Conservation (phyloP, 257 asterid genomes). For the Rubia yunnanensis region DNA sequence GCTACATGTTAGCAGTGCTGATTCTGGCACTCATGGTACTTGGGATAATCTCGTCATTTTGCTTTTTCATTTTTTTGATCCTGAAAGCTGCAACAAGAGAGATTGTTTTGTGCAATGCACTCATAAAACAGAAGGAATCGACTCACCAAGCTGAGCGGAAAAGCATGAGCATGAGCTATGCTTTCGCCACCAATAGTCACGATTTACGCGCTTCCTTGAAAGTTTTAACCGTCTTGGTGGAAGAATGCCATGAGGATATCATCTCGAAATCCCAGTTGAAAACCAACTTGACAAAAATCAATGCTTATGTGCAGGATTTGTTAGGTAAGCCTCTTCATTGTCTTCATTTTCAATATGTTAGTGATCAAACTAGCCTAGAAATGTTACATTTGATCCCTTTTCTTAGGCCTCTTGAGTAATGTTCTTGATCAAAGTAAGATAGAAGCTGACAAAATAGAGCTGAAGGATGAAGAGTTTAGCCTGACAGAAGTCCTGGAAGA, state of each 20-base stretch:
- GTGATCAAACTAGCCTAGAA: background rate
- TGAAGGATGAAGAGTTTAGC: constrained; percentile 59
- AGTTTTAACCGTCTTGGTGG: constrained; percentile 22
- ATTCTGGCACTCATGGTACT: constrained; percentile 16
- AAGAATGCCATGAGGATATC: constrained; percentile 14
- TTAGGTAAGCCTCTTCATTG: constrained; percentile 22
- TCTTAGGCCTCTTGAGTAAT: constrained; percentile 49
- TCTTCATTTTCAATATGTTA: background rate
- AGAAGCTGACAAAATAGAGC: constrained; percentile 64
- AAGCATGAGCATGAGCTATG: constrained; percentile 33
- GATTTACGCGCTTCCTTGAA: constrained; percentile 34
- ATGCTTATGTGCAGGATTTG: constrained; percentile 38
- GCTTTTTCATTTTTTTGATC: constrained; percentile 12
- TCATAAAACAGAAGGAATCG: constrained; percentile 27
- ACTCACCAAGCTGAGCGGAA: constrained; percentile 34
- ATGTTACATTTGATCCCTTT: background rate
- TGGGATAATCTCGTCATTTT: constrained; percentile 8
- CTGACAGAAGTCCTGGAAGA: constrained; percentile 51
- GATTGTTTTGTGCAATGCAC: constrained; percentile 19
- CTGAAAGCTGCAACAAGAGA: constrained; percentile 17
- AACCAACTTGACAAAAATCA: constrained; percentile 10
- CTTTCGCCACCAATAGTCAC: constrained; percentile 31
- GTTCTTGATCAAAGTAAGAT: constrained; percentile 65
- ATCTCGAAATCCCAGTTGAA: constrained; percentile 10
- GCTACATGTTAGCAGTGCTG: background rate